Conservation (phyloP, 2,329 filamentous ascomycete species). For the Exophiala oligosperma region DNA sequence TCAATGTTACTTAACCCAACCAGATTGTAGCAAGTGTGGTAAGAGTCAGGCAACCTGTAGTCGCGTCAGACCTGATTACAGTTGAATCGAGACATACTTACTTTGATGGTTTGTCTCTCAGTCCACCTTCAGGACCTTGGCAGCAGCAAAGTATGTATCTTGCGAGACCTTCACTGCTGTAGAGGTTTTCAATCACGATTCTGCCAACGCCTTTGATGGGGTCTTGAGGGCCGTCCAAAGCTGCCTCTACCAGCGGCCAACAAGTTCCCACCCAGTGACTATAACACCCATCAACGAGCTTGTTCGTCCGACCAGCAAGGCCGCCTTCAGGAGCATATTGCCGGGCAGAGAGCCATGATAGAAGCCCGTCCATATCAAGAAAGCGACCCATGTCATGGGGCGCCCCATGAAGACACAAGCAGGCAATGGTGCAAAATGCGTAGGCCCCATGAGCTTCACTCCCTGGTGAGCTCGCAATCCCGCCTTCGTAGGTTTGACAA, state of each 20-base stretch:
- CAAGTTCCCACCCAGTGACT: conserved; percentile 96
- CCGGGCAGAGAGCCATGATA: conserved; percentile 84
- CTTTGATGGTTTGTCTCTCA: conserved; percentile 93
- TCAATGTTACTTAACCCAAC: conserved; percentile 81
- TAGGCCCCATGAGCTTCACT: conserved; percentile 96
- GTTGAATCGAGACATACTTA: conserved; percentile 48
- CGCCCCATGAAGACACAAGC: conserved; percentile 79
- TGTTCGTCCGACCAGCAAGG: conserved; percentile 92
- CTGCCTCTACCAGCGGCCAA: conserved; percentile 87
- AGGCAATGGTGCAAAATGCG: conserved; percentile 89
- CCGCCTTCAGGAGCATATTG: conserved; percentile 92
- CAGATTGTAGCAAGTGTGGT: conserved; percentile 91
- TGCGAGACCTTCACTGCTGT: conserved; percentile 79
- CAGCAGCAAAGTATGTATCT: conserved; percentile 89
- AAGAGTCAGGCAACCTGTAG: conserved; percentile 72
- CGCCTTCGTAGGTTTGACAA: conserved; percentile 86
- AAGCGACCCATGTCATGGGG: conserved; percentile 74
- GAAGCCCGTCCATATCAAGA: conserved; percentile 73
- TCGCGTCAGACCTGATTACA: conserved; percentile 25
- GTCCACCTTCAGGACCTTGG: conserved; percentile 74
- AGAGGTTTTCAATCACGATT: conserved; percentile 45
- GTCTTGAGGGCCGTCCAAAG: conserved; percentile 57
- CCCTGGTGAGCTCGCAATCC: conserved; percentile 80
- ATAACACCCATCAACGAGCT: conserved; percentile 97
- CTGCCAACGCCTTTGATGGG: conserved; percentile 17